Conservation (phyloP, 257 asterid species). For the Salvia miltiorrhiza region DNA sequence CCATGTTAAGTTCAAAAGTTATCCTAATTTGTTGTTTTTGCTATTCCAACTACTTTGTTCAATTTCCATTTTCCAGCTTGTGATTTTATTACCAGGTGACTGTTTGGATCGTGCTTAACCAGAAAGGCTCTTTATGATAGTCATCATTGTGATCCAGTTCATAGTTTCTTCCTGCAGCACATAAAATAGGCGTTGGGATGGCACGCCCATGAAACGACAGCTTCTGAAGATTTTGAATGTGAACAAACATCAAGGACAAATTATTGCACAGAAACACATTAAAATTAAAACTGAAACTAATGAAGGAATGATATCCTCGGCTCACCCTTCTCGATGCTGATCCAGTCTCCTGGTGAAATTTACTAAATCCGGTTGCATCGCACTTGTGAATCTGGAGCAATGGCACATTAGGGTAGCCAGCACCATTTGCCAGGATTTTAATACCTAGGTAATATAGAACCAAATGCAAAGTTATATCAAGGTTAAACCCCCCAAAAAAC, state of each 20-base stretch:
- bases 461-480: slow-evolving; percentile 4
- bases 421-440: slow-evolving; percentile 22
- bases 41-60: neutral
- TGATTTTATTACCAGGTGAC: slow-evolving; percentile 43
- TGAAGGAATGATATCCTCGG: neutral
- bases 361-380: slow-evolving; percentile 23
- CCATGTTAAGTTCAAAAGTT: slow-evolving; percentile 14
- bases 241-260: slow-evolving; percentile 6
- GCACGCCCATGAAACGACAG: slow-evolving; percentile 19
- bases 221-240: slow-evolving; percentile 25
- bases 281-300: neutral
- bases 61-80: neutral
- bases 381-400: slow-evolving; percentile 15
- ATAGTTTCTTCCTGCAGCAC: slow-evolving; percentile 50
- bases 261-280: slow-evolving; percentile 14
- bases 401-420: slow-evolving; percentile 24
- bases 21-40: neutral
- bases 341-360: slow-evolving; percentile 10
- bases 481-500: neutral
- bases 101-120: slow-evolving; percentile 39
- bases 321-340: slow-evolving; percentile 34
- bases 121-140: slow-evolving; percentile 43
- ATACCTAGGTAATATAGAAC: slow-evolving; percentile 27
- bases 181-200: slow-evolving; percentile 24
- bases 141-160: slow-evolving; percentile 42